Base-by-base conservation (phyloP, 2,329 filamentous ascomycete genomes). In the Neoarthrinium moseri region DNA sequence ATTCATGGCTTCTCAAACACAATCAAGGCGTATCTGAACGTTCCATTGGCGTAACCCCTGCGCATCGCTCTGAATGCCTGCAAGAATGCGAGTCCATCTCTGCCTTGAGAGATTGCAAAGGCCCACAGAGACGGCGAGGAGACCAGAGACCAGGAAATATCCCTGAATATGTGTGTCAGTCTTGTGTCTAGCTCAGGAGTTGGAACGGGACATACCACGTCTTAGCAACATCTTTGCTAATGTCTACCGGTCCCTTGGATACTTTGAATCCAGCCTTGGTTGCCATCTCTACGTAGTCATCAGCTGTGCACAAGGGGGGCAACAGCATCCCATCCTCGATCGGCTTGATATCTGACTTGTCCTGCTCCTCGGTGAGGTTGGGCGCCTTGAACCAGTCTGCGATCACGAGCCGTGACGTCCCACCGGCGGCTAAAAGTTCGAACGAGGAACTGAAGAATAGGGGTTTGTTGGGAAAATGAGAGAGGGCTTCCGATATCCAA, bases 321-420 rank as follows among this genome's bases (percentile, higher is more conserved):
- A 83, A 70, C 27, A 83, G 66, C 78, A 83, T 83, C 23, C 78
- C 79, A 56, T 82, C 77, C 64, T 83, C 79, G 47, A 83, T 83
- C 2, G 77, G 77, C 54, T 75, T 74, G 53, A 83, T 81, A 54
- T 83, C 78, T 37, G 65, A 66, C 33, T 69, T 64, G 47, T 71
- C 62, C 47, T 68, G 60, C 49, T 72, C 63, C 1, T 53, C 47
- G 6, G 61, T 66, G 34, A 82, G 55, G 18, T 57, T 61, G 44
- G 75, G 74, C 11, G 68, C 72, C 65, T 78, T 80, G 66, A 83
- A 83, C 80, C 80, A 83, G 59, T 84, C 80, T 20, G 79, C 78
- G 43, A 84, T 63, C 4, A 80, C 77, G 35, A 84, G 59, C 10
- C 54, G 56, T n/a, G 51, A 55, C 58, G 73, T 77, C 2, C 75